These are phyloP conservation scores for Canavalia ensiformis DNA, from an alignment of 306 rosid species.

Conservation along the genomic window DNA sequence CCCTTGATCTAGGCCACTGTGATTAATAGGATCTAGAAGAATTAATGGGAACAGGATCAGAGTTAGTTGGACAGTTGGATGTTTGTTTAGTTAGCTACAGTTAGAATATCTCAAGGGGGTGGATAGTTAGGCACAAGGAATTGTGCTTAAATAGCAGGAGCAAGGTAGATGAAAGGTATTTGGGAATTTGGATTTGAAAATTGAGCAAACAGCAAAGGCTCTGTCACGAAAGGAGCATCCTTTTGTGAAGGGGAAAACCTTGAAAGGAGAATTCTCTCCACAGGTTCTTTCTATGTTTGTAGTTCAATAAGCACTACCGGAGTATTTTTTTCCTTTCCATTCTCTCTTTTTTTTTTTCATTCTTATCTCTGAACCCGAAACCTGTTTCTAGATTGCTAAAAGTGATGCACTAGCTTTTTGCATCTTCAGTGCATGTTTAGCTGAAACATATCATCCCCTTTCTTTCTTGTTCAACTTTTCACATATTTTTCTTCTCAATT, in stretches of 20 bases:
- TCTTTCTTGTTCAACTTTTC: conserved; percentile 12
- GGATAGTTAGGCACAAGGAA: background rate
- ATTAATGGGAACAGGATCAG: background rate
- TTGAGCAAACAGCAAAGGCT: background rate
- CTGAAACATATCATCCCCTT: conserved; percentile 8
- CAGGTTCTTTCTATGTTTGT: no score
- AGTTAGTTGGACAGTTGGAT: background rate
- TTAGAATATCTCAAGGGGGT: background rate
- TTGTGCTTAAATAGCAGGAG: background rate
- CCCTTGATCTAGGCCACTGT: conserved; percentile 1
- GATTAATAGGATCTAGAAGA: background rate
- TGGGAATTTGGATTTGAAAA: background rate
- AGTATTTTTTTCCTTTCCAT: background rate
- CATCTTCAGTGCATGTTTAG: conserved; percentile 29
- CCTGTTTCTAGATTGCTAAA: background rate
- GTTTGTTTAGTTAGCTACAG: background rate
- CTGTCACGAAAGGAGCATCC: background rate
- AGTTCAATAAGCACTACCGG: background rate
- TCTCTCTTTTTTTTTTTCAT: background rate
- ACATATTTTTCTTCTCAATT: background rate
- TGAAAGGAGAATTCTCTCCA: background rate
- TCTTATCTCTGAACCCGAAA: background rate
- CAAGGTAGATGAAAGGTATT: background rate
- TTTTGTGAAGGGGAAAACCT: background rate
- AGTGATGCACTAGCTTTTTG: conserved; percentile 7